These are phyloP conservation scores for Colletotrichum endophyticum DNA, from an alignment of 2,329 filamentous ascomycete species.

Conservation along the genomic window DNA sequence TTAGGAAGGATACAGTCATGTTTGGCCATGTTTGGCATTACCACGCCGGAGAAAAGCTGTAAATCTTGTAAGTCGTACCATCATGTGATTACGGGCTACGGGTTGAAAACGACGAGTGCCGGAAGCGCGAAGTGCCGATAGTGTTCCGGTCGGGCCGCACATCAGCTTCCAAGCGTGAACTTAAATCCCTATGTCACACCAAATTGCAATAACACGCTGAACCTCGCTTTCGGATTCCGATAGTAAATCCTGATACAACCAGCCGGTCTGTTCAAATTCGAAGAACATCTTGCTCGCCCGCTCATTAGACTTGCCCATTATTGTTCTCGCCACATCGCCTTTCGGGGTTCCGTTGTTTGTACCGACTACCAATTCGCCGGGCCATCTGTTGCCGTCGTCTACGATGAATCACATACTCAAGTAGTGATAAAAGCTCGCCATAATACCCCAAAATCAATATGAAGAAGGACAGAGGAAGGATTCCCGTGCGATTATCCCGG, in stretches of 20 bases:
- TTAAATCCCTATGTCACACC: neutral
- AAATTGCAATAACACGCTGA: fast-evolving
- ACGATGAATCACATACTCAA: fast-evolving
- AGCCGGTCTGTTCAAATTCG: neutral
- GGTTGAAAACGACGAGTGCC: fast-evolving
- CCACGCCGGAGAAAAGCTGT: neutral
- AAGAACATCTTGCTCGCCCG: fast-evolving
- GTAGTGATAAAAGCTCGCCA: fast-evolving
- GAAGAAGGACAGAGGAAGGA: fast-evolving
- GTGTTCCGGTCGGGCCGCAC: neutral
- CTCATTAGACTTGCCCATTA: fast-evolving
- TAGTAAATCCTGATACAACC: fast-evolving
- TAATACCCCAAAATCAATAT: fast-evolving
- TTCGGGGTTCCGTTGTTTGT: neutral
- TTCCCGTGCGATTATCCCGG: fast-evolving
- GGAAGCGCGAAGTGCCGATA: neutral
- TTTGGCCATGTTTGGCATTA: neutral
- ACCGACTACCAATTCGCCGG: fast-evolving
- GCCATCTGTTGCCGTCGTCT: neutral
- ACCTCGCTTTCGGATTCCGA: neutral
- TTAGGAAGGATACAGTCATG: fast-evolving
- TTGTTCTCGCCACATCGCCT: neutral
- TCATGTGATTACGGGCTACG: neutral
- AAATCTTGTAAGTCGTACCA: neutral
- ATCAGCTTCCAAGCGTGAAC: neutral